Conservation (phyloP, 306 rosid species). For the Quercus suber region DNA sequence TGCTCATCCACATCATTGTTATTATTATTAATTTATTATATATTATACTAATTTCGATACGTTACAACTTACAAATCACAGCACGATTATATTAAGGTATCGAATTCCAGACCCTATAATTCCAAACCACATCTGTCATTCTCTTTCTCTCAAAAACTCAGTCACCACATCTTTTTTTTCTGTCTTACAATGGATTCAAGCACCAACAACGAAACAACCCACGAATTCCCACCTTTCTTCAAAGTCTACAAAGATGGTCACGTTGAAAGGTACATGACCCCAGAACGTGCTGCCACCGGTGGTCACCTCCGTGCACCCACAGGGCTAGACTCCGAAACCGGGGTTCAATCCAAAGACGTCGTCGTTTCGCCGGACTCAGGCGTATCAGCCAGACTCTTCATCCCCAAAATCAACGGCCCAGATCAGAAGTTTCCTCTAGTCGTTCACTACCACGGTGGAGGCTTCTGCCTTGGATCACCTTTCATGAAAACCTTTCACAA, state of each 20-base stretch:
- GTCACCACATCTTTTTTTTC: no score
- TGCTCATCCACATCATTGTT: no score
- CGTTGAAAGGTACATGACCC: background rate
- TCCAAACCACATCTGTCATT: no score
- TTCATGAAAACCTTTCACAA: background rate
- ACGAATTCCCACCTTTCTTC: slow-evolving; percentile 13
- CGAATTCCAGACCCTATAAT: no score
- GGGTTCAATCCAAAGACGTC: slow-evolving; percentile 21
- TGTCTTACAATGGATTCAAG: background rate
- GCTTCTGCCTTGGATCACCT: slow-evolving; percentile 33
- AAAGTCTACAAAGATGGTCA: slow-evolving; percentile 25
- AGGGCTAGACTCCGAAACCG: slow-evolving; percentile 16
- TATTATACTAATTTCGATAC: no score
- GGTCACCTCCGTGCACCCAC: background rate
- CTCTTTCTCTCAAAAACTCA: no score
- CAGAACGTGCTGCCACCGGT: background rate
- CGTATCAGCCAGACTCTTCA: slow-evolving; percentile 17
- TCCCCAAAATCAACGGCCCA: slow-evolving; percentile 7
- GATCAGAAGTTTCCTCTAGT: slow-evolving; percentile 25
- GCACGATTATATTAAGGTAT: no score
- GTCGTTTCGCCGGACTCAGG: background rate
- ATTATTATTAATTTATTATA: no score
- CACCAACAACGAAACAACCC: background rate
- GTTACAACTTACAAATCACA: no score
- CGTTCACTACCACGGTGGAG: slow-evolving; percentile 32